Evolutionary conservation across 768 basidiomycete species (phyloP).

Genomic region (Leccinum olivaceopallidum): DNA sequence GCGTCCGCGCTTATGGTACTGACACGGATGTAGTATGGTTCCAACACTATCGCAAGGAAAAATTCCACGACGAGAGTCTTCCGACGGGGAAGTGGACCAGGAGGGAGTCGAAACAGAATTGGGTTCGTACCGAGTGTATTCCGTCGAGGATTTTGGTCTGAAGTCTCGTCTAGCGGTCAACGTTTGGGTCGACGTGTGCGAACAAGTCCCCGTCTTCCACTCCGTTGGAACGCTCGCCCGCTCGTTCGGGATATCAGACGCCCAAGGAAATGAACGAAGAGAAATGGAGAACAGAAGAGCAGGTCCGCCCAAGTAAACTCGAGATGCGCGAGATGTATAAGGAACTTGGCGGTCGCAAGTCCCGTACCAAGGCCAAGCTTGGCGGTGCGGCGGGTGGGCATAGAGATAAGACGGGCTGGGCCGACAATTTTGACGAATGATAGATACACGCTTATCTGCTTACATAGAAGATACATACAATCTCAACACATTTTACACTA

Average conservation of each 20-base stretch:
- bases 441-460: neutral
- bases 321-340: constrained; percentile 95
- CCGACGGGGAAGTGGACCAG: constrained; percentile 90
- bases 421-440: constrained; percentile 36
- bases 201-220: constrained; percentile 42
- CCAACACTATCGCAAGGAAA: constrained; percentile 84
- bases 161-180: constrained; percentile 48
- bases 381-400: constrained; percentile 57
- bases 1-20: neutral
- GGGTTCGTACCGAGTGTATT: constrained; percentile 46
- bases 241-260: constrained; percentile 68
- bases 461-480: constrained; percentile 3
- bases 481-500: neutral
- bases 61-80: constrained; percentile 77
- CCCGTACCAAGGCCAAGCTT: constrained; percentile 70
- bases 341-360: constrained; percentile 83
- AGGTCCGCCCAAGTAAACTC: constrained; percentile 62
- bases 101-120: constrained; percentile 91
- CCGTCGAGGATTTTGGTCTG: constrained; percentile 3
- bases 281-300: constrained; percentile 60
- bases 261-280: constrained; percentile 80
- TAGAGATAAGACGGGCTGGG: constrained; percentile 84
- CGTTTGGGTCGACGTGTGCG: constrained; percentile 41
- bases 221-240: constrained; percentile 49
- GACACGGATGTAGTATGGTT: constrained; percentile 75